A percentile compares a stretch with the other conserved stretches of the same genome.
Evolutionary conservation across 2,329 filamentous ascomycete species (phyloP).

Genomic region (Diaporthe ilicicola): DNA sequence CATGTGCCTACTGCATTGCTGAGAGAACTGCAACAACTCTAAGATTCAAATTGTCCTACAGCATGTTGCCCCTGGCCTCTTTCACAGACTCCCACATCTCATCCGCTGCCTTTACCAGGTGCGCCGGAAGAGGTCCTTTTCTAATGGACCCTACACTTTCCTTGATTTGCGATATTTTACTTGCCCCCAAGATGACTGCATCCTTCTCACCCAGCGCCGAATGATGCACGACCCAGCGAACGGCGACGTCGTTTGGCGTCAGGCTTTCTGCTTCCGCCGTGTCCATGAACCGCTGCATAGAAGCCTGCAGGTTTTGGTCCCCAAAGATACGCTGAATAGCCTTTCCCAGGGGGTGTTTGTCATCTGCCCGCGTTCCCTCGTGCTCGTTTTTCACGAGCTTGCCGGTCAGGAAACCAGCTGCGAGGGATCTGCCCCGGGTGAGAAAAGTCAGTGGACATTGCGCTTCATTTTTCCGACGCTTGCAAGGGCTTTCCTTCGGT

Average conservation of each 20-base stretch:
- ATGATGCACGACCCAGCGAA: conserved; percentile 28
- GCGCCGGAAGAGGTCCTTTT: conserved; percentile 44
- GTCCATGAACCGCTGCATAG: conserved; percentile 26
- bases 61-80: not conserved
- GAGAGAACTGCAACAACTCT: not conserved
- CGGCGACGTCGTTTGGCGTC: conserved; percentile 28
- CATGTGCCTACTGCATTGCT: not conserved
- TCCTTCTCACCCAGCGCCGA: conserved; percentile 16
- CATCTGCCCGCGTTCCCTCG: conserved; percentile 33
- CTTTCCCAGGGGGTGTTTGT: conserved; percentile 32
- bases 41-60: not conserved
- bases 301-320: conserved; percentile 27
- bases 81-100: conserved; percentile 35
- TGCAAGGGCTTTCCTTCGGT: too few relatives aligned
- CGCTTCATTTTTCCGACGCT: too few relatives aligned
- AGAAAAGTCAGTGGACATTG: too few relatives aligned
- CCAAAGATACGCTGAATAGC: conserved; percentile 29
- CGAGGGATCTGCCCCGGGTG: not conserved
- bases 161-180: conserved; percentile 40
- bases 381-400: conserved; percentile 32
- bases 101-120: conserved; percentile 35
- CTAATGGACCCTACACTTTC: conserved; percentile 41
- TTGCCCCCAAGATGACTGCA: conserved; percentile 23
- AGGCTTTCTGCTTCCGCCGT: conserved; percentile 31
- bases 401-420: conserved; percentile 34